Base-by-base conservation (phyloP, 106 monocot species). In the Ottelia alismoides region DNA sequence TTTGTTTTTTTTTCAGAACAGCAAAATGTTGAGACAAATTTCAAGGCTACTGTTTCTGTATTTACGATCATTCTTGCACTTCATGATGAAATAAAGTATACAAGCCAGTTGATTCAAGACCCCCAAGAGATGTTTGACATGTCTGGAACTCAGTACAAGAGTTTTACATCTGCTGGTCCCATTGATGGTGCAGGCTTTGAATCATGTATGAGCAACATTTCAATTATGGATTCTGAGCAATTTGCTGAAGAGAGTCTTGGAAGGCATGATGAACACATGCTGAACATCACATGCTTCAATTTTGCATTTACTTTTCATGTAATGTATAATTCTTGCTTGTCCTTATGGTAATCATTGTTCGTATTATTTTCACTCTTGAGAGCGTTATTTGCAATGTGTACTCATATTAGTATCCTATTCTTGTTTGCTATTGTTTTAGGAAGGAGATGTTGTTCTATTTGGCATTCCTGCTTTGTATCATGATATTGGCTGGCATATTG, bases 241-340 rank as follows among this genome's bases (percentile, higher is more conserved):
- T 82, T 74, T 32, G 47, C 17, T 27, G 63, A 74, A 55, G 53
- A 31, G 49, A 25, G 60, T 71, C 52, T 25, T 20, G 25, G 30
- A 11, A 65, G 35, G 57, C 28, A 64, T 22, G 58, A 62, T 45
- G 44, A 70, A 51, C 71, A 82, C 47, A 57, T 70, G 58, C 63
- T 98, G 48, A 72, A 79, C 67, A 68, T 76, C 20, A 78, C 50
- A 27, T 89, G 68, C 64, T 56, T 73, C 66, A 72, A 79, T 47
- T 30, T 77, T 14, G 25, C 31, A 60, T 54, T 98, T 49, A 60
- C 59, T 72, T 70, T 89, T 32, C 71, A 85, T 89, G 96, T 98
- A 65, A 71, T 62, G 30, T 45, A 7, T 43, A 29, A 10, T 28
- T 68, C 14, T n/a, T n/a, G n/a, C n/a, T n/a, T n/a, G n/a, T n/a